Base-by-base conservation (phyloP, 106 monocot species). In the Allium sativum region DNA sequence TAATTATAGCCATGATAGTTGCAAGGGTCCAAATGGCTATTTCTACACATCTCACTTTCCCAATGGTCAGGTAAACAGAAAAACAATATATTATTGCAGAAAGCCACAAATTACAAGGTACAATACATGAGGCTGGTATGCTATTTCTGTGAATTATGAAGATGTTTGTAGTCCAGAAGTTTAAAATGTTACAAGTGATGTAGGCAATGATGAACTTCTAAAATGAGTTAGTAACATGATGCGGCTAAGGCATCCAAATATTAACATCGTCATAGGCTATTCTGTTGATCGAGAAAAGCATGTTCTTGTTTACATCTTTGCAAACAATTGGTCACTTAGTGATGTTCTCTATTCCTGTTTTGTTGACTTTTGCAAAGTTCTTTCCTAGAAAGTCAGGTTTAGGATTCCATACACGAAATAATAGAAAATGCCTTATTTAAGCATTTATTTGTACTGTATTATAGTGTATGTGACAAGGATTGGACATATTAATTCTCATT, bases 1-100 rank as follows among this genome's bases (percentile, higher is more conserved):
- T 43, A 61, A 65, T 69, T 89, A 73, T 48, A 71, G 59, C 54
- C 48, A 78, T 48, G 78, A 71, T 22, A 66, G 65, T 57, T 84
- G 84, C 7, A 63, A 66, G 53, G 84, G 84, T 53, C 60, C 67
- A 20, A 64, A 59, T 56, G 80, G 81, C 42, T 51, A 47, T 48
- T 74, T 76, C 65, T 89, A 81, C 65, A 72, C 41, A 73, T 84
- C 84, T 57, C 64, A 78, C 45, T 73, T 89, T 73, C 70, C 81
- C 21, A 75, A 76, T 68, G 81, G 81, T 16, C 75, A 89, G 88
- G 88, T 85, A 74, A 41, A 43, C 18, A 20, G 1, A 55, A 44
- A 15, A n/a, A 13, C 22, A 22, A 7, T 21, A 12, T 14, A 41
- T 12, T 42, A 59, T 14, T 42, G 42, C 21, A 13, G 7, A 41